Evolutionary conservation across 805 yeast genomes (phyloP).

Genomic region (Candida sonorensis): DNA sequence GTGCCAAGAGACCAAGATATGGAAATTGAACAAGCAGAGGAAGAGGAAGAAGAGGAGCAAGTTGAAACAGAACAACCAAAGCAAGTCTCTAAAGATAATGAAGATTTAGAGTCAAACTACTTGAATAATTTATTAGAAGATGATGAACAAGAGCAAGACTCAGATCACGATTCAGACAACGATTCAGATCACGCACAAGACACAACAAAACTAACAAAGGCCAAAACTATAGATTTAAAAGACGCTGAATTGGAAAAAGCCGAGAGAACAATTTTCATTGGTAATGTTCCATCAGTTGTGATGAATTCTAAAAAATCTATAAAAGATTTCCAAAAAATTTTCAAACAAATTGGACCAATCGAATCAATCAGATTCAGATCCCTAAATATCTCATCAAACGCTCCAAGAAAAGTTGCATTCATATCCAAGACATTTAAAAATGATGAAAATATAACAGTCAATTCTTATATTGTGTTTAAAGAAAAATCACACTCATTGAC

Average conservation of each 20-base stretch:
- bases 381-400: slow-evolving; percentile 76
- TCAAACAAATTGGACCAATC: slow-evolving; percentile 46
- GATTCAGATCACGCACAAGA: slow-evolving; percentile 6
- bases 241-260: slow-evolving; percentile 76
- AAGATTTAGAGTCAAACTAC: slow-evolving; percentile 50
- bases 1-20: slow-evolving; percentile 5
- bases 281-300: slow-evolving; percentile 66
- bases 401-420: slow-evolving; percentile 90
- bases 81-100: slow-evolving; percentile 30
- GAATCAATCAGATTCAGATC: slow-evolving; percentile 87
- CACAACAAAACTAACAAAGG: slow-evolving; percentile 21
- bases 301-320: slow-evolving; percentile 55
- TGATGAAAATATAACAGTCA: slow-evolving; percentile 54
- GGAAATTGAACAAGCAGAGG: slow-evolving; percentile 15
- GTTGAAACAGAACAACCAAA: slow-evolving; percentile 8
- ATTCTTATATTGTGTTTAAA: slow-evolving; percentile 80
- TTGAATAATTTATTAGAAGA: slow-evolving; percentile 41
- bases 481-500: slow-evolving; percentile 42
- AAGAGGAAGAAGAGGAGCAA: slow-evolving; percentile 7
- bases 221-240: slow-evolving; percentile 52
- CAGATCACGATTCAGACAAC: slow-evolving; percentile 21
- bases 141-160: slow-evolving; percentile 11
- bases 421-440: slow-evolving; percentile 72
- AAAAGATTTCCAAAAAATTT: slow-evolving; percentile 60
- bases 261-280: slow-evolving; percentile 79